Percentiles rank a stretch among this genome's conserved stretches.
Evolutionary conservation across 1,139 yeast species (phyloP).

Genomic region (Hansenula lynferdii): DNA sequence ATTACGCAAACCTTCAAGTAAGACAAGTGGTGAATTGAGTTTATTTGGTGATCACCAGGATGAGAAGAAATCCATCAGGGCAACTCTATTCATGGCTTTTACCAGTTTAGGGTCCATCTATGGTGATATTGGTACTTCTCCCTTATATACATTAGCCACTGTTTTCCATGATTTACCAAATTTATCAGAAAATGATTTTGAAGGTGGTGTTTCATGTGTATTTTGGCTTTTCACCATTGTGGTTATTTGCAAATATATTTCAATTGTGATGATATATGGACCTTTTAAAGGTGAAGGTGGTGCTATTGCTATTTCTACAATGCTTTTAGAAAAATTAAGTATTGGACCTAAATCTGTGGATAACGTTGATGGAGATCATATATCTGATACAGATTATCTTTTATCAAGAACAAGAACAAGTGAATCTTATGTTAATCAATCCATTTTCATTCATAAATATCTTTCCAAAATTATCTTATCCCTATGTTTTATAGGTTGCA

Average conservation of each 20-base stretch:
- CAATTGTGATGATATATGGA: background rate
- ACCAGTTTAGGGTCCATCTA: background rate
- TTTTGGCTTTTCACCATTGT: constrained; percentile 2
- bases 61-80: background rate
- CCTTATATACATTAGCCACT: background rate
- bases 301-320: background rate
- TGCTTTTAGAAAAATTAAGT: background rate
- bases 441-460: background rate
- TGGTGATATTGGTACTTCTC: constrained; percentile 1
- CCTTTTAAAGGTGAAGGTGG: constrained; percentile 1
- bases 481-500: constrained; percentile 1
- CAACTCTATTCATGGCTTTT: background rate
- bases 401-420: constrained; percentile 2
- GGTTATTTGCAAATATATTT: background rate
- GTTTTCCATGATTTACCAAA: background rate
- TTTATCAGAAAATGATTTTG: background rate
- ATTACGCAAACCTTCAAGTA: background rate
- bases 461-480: background rate
- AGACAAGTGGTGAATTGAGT: background rate
- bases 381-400: constrained; percentile 1
- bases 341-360: background rate
- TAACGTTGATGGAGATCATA: background rate
- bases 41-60: background rate
- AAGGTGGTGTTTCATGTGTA: background rate
- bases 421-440: background rate